Base-by-base conservation (phyloP, 169 alveolate genomes). In the Blepharisma undulans region DNA sequence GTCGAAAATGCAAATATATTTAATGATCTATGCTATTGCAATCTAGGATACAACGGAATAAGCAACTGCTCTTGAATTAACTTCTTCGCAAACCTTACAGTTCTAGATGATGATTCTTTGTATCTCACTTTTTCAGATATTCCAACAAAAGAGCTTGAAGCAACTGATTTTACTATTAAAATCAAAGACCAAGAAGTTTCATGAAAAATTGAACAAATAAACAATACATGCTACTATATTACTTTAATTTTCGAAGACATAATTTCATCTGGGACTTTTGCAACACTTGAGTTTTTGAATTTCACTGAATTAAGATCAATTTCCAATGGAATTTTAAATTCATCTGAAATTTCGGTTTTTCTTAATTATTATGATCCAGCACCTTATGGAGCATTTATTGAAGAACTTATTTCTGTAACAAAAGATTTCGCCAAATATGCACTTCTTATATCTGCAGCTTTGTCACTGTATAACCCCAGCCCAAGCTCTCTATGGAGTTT, bases 401-500 rank as follows among this genome's bases (percentile, higher is more conserved):
- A 66, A 19, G 19, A 66, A 66, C 19, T 66, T 19, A 66, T 66
- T 14, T 16, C 22, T 19, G 22, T 66, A 66, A 66, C 76, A 16
- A 14, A 66, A 66, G 19, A 14, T 66, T 14, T 19, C 19, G 76
- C 76, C 14, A 16, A 14, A 14, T 14, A 14, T 16, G 76, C 76
- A 66, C 14, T 19, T 66, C 19, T 16, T 66, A 66, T 66, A 66
- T 16, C 76, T 16, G 76, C 76, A 66, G 14, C 76, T 16, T 16
- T 19, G 19, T 18, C 33, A 18, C 12, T 76, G 18, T 16, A 12
- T 16, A 76, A 76, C 84, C 84, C 84, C 16, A 76, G 25, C 27
- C 84, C 84, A 18, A 12, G 34, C 22, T 76, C 34, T 76, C 27
- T 76, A 12, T 76, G 84, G 84, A 76, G 84, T 76, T 76, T 76